Evolutionary conservation across 768 basidiomycete genomes (phyloP), one percentile per base, ranked within the genome.

Genomic region (Tulasnella sp.): DNA sequence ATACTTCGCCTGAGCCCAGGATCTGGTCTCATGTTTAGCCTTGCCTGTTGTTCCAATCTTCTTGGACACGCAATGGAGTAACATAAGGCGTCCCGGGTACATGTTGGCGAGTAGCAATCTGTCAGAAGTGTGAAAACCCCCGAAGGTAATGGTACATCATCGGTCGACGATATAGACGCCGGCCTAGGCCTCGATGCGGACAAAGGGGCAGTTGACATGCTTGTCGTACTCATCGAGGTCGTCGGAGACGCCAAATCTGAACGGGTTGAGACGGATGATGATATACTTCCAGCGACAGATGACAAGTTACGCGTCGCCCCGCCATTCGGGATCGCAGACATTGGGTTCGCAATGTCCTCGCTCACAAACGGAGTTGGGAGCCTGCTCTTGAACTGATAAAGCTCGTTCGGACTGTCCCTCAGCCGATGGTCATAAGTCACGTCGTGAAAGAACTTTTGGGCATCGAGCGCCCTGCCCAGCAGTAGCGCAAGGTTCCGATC

Each of bases 371-470:
- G 89, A 67, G 84, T 90, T 4, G 84, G 80, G 41, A 96, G 68
- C 66, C 84, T 82, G 49, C 88, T 84, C 63, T 83, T 78, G 71
- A 99, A 98, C 68, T 94, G 92, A 71, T 97, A 99, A 29, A 99
- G 72, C 71, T 99, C 96, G 62, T 78, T 78, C 0, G 83, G 74
- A 66, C 83, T 91, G 71, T 98, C 96, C 52, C 96, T 76, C 59
- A 99, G 70, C 12, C 94, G 85, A 70, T 99, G 96, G 67, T 97
- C 94, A 68, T 98, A 99, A 8, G 96, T 97, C 64, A 99, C 96
- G 67, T 98, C 96, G 68, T 99, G 96, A 69, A 99, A 98, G 73
- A 92, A 98, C 73, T 98, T 98, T 70, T 98, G 96, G 8, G 93
- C 87, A 67, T 98, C 96, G 54, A 99, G 75, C 2, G 96, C 92